Evolutionary conservation across 2,329 filamentous ascomycete species (phyloP).

Genomic region (Berkeleyomyces basicola): DNA sequence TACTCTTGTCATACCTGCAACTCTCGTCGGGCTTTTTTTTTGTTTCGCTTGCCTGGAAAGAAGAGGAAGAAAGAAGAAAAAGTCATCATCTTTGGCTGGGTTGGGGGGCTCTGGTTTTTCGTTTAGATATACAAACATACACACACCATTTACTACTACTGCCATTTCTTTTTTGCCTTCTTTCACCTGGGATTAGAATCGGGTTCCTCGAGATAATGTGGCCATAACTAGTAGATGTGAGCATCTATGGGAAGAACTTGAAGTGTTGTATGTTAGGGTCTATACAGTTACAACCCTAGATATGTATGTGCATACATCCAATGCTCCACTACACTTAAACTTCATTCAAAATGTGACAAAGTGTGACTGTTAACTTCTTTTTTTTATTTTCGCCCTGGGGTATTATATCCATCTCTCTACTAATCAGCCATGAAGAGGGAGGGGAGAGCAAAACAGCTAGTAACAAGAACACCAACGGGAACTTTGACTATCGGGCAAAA

Average conservation of each 20-base stretch:
- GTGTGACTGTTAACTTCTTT: slow-evolving; percentile 12
- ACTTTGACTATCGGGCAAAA: background rate
- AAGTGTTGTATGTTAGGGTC: too few relatives aligned
- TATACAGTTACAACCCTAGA: too few relatives aligned
- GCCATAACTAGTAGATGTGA: too few relatives aligned
- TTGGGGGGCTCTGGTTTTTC: background rate
- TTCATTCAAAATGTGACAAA: background rate
- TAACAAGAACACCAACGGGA: background rate
- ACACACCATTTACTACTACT: too few relatives aligned
- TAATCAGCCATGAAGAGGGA: slow-evolving; percentile 10
- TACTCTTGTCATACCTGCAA: background rate
- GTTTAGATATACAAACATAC: too few relatives aligned
- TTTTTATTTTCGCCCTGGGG: slow-evolving; percentile 10
- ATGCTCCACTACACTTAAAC: background rate
- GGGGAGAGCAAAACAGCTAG: slow-evolving; percentile 1
- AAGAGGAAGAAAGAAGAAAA: too few relatives aligned
- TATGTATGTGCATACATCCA: too few relatives aligned
- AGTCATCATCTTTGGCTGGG: background rate
- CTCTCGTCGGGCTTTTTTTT: background rate
- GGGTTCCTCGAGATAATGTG: too few relatives aligned
- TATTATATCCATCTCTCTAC: slow-evolving; percentile 13
- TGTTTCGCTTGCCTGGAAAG: background rate
- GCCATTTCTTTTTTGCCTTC: too few relatives aligned
- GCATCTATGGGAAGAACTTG: too few relatives aligned
- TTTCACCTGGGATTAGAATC: too few relatives aligned